Conservation (phyloP, 2,329 filamentous ascomycete genomes). For the Fusarium albidum region DNA sequence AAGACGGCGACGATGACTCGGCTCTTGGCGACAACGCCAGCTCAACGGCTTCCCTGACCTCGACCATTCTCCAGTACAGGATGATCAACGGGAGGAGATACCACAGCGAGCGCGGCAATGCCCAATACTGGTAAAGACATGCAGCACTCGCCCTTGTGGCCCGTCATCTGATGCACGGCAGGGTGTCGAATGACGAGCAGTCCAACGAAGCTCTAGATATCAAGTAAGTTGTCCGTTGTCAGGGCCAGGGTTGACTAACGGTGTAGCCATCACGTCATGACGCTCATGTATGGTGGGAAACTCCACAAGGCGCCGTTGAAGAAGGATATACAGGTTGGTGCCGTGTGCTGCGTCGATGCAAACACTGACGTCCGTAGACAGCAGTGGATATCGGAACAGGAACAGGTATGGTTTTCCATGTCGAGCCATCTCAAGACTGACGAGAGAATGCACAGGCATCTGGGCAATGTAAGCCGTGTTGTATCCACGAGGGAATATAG, state of each 20-base stretch:
- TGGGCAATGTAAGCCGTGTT: not conserved
- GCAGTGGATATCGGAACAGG: not conserved
- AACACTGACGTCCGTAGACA: not conserved
- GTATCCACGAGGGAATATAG: no score
- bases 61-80: conserved; percentile 8
- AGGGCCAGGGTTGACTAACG: not conserved
- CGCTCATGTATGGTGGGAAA: not conserved
- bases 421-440: no score
- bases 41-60: conserved; percentile 7
- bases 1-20: not conserved
- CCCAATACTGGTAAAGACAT: conserved; percentile 2
- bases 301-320: not conserved
- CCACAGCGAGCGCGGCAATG: conserved; percentile 4
- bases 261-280: not conserved
- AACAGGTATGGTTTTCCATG: not conserved
- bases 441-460: not conserved
- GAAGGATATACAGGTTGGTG: not conserved
- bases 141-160: no score
- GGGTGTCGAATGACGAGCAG: conserved; percentile 16
- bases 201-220: conserved; percentile 8
- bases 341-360: no score
- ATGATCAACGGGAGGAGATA: conserved; percentile 6
- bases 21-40: not conserved
- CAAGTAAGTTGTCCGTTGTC: not conserved
- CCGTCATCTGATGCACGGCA: not conserved